phyloP scores from a whole-genome alignment of 768 basidiomycete species.

The Phanerochaete carnosa region DNA sequence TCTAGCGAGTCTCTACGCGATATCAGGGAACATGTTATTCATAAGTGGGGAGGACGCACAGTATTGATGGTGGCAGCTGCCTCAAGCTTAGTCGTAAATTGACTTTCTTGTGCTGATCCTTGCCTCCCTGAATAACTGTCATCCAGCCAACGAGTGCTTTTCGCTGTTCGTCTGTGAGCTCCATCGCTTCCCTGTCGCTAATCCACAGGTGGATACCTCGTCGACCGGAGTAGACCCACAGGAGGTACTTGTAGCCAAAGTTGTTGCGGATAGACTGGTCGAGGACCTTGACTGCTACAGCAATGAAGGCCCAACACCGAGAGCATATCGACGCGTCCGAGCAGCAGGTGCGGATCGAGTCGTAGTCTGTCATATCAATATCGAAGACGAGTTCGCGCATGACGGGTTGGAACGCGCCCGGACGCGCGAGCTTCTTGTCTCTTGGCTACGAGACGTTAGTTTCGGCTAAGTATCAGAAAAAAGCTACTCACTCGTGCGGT shows the following conservation, averaged over 20 bases:
- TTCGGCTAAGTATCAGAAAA: neutral
- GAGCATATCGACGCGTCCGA: slow-evolving; percentile 86
- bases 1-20: slow-evolving; percentile 32
- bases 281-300: slow-evolving; percentile 85
- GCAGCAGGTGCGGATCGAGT: slow-evolving; percentile 93
- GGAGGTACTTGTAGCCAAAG: slow-evolving; percentile 84
- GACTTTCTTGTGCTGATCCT: slow-evolving; percentile 79
- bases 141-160: slow-evolving; percentile 84
- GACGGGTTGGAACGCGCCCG: slow-evolving; percentile 65
- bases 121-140: slow-evolving; percentile 78
- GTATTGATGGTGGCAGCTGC: slow-evolving; percentile 69
- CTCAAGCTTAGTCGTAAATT: slow-evolving; percentile 54
- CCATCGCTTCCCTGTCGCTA: slow-evolving; percentile 84
- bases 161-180: slow-evolving; percentile 88
- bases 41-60: slow-evolving; percentile 35
- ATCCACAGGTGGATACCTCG: slow-evolving; percentile 99
- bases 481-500: slow-evolving; percentile 66
- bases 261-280: slow-evolving; percentile 78
- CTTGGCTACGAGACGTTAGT: slow-evolving; percentile 54
- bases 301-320: slow-evolving; percentile 93
- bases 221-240: slow-evolving; percentile 99
- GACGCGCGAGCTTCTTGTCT: slow-evolving; percentile 80
- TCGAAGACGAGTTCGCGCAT: slow-evolving; percentile 96
- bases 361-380: slow-evolving; percentile 99
- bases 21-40: neutral